phyloP scores from a whole-genome alignment of 495 filamentous ascomycete species.

The Corynascus novoguineensis region DNA sequence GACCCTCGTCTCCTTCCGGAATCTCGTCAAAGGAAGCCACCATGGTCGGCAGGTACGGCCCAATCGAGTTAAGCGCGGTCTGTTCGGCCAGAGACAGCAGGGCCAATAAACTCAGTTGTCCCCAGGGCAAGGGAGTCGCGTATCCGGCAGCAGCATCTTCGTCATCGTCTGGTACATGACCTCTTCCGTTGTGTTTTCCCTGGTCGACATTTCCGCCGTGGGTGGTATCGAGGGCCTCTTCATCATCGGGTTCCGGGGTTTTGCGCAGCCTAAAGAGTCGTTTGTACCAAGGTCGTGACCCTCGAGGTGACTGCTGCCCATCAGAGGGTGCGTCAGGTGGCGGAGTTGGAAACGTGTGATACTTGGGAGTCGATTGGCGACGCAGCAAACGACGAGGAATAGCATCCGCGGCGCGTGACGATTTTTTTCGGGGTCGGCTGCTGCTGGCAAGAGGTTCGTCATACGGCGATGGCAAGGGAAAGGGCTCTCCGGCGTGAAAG shows the following conservation, averaged over 20 bases:
- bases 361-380: slow-evolving; percentile 70
- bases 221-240: neutral
- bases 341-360: slow-evolving; percentile 90
- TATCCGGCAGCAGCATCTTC: slow-evolving; percentile 23
- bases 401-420: slow-evolving; percentile 14
- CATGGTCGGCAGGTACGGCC: slow-evolving; percentile 95
- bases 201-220: neutral
- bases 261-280: slow-evolving; percentile 12
- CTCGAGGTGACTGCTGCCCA: slow-evolving; percentile 10
- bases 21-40: slow-evolving; percentile 78
- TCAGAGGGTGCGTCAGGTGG: slow-evolving; percentile 66
- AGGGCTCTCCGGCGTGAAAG: slow-evolving; percentile 47
- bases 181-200: neutral
- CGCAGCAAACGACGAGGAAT: slow-evolving; percentile 24
- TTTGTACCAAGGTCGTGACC: slow-evolving; percentile 1
- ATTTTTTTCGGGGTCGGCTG: slow-evolving; percentile 13
- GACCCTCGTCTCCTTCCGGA: slow-evolving; percentile 59
- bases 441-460: slow-evolving; percentile 9
- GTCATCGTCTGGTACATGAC: too few relatives aligned
- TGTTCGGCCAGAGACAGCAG: slow-evolving; percentile 89
- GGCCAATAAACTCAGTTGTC: slow-evolving; percentile 77
- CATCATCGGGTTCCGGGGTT: slow-evolving; percentile 9
- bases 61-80: slow-evolving; percentile 92
- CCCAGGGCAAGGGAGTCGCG: slow-evolving; percentile 68
- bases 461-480: slow-evolving; percentile 31